phyloP scores from a whole-genome alignment of 2,329 filamentous ascomycete species.

The Arthroderma sp. region DNA sequence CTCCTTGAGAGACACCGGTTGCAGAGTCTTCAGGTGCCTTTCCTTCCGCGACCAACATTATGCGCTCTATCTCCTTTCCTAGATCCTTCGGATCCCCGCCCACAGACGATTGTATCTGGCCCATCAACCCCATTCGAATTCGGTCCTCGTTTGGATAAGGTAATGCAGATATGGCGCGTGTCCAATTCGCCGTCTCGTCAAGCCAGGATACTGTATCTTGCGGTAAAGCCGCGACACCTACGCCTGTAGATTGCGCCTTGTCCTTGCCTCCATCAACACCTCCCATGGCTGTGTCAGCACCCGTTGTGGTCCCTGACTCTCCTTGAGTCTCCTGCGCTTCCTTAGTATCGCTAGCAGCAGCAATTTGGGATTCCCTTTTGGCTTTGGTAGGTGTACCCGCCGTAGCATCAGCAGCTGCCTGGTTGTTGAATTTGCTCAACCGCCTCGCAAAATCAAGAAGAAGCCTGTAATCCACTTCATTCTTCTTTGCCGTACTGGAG shows the following conservation, averaged over 20 bases:
- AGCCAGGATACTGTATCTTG: constrained; percentile 30
- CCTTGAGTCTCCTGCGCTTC: background rate
- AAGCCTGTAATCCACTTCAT: constrained; percentile 31
- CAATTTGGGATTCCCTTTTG: background rate
- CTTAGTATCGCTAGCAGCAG: background rate
- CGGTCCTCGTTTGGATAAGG: constrained; percentile 33
- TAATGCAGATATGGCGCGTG: constrained; percentile 28
- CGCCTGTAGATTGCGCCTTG: constrained; percentile 4
- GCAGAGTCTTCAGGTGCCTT: background rate
- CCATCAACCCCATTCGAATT: constrained; percentile 34
- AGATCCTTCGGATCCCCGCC: constrained; percentile 48
- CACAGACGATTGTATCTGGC: constrained; percentile 28
- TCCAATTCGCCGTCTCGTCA: constrained; percentile 28
- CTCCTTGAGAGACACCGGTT: background rate
- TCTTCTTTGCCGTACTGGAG: constrained; percentile 10
- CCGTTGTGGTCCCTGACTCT: background rate
- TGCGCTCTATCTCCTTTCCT: constrained; percentile 32
- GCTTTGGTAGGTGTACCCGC: constrained; percentile 13
- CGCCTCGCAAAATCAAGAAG: constrained; percentile 33
- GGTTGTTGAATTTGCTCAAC: constrained; percentile 35
- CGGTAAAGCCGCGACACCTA: constrained; percentile 25
- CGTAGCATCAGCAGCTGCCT: constrained; percentile 31
- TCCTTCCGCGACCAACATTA: constrained; percentile 44
- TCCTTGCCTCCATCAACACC: background rate
- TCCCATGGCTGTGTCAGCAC: background rate